These are phyloP conservation scores for Hypericum perforatum DNA, from an alignment of 345 rosid genomes.

Conservation along the genomic window DNA sequence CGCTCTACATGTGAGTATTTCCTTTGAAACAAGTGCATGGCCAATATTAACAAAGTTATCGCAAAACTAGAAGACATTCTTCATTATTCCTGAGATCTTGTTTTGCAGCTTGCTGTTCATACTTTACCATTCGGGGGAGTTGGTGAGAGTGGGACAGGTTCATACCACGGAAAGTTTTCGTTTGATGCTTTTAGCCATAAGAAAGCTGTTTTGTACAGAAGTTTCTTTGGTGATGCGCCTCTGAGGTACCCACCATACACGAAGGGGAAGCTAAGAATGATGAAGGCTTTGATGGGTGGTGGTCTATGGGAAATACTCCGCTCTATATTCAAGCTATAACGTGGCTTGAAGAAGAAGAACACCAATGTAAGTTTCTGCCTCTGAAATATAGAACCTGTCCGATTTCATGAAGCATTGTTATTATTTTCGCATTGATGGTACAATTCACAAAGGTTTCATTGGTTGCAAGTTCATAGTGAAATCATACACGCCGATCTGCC, in stretches of 20 bases:
- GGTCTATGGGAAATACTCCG: background rate
- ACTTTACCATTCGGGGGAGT: constrained; percentile 90
- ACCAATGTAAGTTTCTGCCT: too few relatives aligned
- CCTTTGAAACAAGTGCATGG: too few relatives aligned
- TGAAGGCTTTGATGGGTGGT: constrained; percentile 11
- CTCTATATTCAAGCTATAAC: background rate
- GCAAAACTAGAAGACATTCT: background rate
- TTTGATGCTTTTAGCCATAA: constrained; percentile 93
- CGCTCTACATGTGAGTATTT: constrained; percentile 52
- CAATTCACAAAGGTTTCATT: too few relatives aligned
- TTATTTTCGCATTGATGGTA: too few relatives aligned
- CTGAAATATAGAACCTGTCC: too few relatives aligned
- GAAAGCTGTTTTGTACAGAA: constrained; percentile 69
- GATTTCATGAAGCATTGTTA: too few relatives aligned
- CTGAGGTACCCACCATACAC: constrained; percentile 86
- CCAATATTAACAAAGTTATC: too few relatives aligned
- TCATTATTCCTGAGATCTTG: background rate
- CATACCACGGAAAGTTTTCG: constrained; percentile 94
- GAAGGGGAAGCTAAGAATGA: constrained; percentile 37
- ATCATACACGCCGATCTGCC: too few relatives aligned
- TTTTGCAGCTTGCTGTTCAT: constrained; percentile 53
- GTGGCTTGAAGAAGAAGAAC: too few relatives aligned
- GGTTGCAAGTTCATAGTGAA: too few relatives aligned
- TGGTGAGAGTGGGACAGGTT: constrained; percentile 85
- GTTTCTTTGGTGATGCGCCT: constrained; percentile 49